phyloP scores from a whole-genome alignment of 352 stramenopile genomes.

The Hyaloperonospora arabidopsidis region DNA sequence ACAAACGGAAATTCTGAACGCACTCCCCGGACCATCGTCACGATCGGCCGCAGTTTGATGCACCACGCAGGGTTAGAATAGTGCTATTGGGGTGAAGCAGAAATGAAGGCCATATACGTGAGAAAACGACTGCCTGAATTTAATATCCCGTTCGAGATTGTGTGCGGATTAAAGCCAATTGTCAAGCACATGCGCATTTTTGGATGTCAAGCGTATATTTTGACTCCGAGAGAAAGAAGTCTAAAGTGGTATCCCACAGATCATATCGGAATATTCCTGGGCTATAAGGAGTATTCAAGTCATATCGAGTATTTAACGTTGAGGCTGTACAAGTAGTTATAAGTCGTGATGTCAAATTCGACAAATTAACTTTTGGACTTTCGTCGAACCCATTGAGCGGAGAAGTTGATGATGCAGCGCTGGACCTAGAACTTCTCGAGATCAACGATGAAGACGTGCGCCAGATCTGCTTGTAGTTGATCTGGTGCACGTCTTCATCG shows the following conservation, averaged over 20 bases:
- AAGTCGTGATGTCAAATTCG: background rate
- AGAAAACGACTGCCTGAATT: background rate
- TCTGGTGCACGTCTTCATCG: too few species aligned
- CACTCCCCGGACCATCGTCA: background rate
- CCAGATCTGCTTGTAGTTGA: too few species aligned
- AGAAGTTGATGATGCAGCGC: constrained; percentile 2
- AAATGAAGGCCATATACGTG: background rate
- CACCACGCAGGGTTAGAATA: background rate
- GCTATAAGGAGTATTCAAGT: background rate
- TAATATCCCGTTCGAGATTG: background rate
- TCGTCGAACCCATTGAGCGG: background rate
- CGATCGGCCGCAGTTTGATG: background rate
- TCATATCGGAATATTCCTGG: background rate
- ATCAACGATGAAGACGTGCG: constrained; percentile 1
- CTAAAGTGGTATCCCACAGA: background rate
- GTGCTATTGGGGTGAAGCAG: background rate
- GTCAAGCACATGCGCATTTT: background rate
- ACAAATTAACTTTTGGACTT: background rate
- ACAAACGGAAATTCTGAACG: background rate
- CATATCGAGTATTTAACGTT: background rate
- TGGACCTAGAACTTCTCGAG: background rate
- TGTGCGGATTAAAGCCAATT: background rate
- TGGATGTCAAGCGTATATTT: background rate
- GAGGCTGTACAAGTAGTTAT: background rate
- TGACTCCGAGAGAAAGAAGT: background rate